Base-by-base conservation (phyloP, 202 grass and related monocot species). In the Musa balbisiana region DNA sequence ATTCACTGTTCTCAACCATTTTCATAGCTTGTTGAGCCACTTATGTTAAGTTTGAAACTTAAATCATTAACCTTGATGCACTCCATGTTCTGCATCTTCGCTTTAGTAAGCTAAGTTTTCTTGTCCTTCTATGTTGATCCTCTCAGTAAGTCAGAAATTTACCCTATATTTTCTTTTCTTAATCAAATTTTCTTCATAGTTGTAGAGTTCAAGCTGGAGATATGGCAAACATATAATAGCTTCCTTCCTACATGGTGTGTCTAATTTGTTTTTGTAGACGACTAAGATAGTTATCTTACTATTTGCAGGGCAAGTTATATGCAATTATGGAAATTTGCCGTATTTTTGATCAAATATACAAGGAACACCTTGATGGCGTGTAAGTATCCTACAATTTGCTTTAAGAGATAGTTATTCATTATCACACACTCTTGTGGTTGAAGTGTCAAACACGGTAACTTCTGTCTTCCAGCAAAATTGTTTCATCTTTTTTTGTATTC, bases 321-420 rank as follows among this genome's bases (percentile, higher is more conserved):
- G 21, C 75, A 77, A 77, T 77, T 53, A 25, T 77, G 75, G 75
- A 77, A 64, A 77, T 77, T 65, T 77, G 75, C 1, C 59, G 75
- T 23, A 64, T 77, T 53, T 77, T 77, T 65, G 75, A 77, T 65
- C 43, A 52, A 65, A 77, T 77, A 52, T 77, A 77, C 75, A 77
- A 77, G 22, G 75, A 77, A 52, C 75, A 77, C 62, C 75, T 77
- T 53, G 75, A 77, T 77, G 75, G 75, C 26, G 75, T 77, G 75
- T 77, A 77, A 15, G 74, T 15, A 26, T 55, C 51, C 8, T 52
- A 68, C 3, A 3, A 26, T 68, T 16, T 52, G 5, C 15, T n/a
- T 52, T 73, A 23, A 53, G 10, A 55, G 3, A 43, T 43, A 43
- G 33, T 43, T 43, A 43, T 43, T 43, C 33, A 43, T 43, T 43